These are phyloP conservation scores for Bruguiera sexangula DNA, from an alignment of 345 rosid genomes.

Conservation along the genomic window DNA sequence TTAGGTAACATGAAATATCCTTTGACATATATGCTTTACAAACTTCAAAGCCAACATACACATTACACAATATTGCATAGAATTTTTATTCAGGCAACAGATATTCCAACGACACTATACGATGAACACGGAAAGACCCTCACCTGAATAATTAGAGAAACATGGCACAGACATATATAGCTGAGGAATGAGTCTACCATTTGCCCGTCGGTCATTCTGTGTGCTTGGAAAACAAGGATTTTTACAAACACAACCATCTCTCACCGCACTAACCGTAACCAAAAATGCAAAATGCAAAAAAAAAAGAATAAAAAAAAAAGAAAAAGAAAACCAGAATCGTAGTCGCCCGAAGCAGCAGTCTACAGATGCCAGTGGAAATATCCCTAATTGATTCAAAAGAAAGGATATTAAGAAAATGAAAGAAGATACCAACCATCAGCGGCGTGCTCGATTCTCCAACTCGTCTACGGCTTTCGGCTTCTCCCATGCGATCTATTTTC, in stretches of 20 bases:
- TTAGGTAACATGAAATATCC: too few species aligned
- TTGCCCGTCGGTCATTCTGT: conserved; percentile 22
- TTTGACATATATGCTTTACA: too few species aligned
- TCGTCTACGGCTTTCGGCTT: conserved; percentile 33
- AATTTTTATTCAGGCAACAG: not conserved
- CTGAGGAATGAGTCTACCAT: conserved; percentile 36
- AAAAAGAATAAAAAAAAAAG: not conserved
- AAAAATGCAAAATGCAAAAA: not conserved
- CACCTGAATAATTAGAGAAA: conserved; percentile 57
- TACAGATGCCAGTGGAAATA: too few species aligned
- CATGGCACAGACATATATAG: conserved; percentile 46
- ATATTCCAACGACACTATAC: not conserved
- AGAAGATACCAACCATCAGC: conserved; percentile 9
- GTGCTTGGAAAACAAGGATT: not conserved
- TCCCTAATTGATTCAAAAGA: not conserved
- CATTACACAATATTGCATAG: too few species aligned
- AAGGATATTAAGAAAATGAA: not conserved
- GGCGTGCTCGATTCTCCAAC: conserved; percentile 30
- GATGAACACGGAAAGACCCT: not conserved
- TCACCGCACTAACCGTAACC: not conserved
- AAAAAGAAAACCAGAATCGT: not conserved
- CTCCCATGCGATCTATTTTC: conserved; percentile 32
- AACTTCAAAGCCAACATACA: too few species aligned
- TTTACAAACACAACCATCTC: not conserved
- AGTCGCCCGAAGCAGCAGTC: too few species aligned